phyloP scores from a whole-genome alignment of 129 eudicot genomes.

The Escallonia rubra region DNA sequence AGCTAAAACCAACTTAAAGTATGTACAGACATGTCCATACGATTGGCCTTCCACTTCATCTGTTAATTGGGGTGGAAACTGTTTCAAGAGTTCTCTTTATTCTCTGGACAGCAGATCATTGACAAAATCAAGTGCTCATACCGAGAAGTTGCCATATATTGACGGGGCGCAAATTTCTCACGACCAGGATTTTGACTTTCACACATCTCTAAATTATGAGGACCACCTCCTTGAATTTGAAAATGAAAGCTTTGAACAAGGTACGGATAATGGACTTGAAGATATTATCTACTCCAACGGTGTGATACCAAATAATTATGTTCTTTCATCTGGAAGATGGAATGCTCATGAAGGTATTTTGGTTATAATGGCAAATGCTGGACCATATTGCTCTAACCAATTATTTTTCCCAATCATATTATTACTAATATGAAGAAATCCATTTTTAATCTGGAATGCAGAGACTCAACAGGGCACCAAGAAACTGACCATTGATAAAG shows the following conservation, averaged over 20 bases:
- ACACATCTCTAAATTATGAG: slow-evolving; percentile 24
- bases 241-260: slow-evolving; percentile 13
- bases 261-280: slow-evolving; percentile 30
- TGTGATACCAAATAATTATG: slow-evolving; percentile 20
- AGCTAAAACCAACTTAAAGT: neutral
- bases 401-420: too few relatives aligned
- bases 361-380: too few relatives aligned
- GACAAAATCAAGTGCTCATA: too few relatives aligned
- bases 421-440: too few relatives aligned
- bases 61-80: neutral
- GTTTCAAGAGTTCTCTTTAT: too few relatives aligned
- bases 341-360: slow-evolving; percentile 46
- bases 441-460: slow-evolving; percentile 22
- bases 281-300: slow-evolving; percentile 38
- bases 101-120: too few relatives aligned
- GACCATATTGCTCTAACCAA: too few relatives aligned
- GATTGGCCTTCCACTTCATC: neutral
- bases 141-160: neutral
- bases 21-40: neutral
- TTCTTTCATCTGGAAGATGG: slow-evolving; percentile 81
- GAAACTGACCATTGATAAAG: slow-evolving; percentile 78
- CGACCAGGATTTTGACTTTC: slow-evolving; percentile 4
- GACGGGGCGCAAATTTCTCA: neutral
- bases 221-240: slow-evolving; percentile 26
- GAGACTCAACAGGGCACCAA: slow-evolving; percentile 38